Conservation (phyloP, 352 stramenopile species). For the Pilasporangium apinafurcum region DNA sequence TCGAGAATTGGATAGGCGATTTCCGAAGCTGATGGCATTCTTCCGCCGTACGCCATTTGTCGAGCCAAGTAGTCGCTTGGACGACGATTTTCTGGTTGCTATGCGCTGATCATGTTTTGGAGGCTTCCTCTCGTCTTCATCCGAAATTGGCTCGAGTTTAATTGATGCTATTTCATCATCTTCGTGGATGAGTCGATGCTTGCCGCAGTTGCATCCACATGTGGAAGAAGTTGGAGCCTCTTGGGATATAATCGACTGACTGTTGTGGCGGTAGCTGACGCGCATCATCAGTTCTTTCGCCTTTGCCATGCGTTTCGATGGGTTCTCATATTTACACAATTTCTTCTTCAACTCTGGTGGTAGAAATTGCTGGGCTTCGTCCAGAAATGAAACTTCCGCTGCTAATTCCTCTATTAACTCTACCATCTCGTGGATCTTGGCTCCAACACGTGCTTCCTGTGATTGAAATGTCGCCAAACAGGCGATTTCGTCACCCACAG, state of each 20-base stretch:
- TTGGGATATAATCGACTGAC: no score
- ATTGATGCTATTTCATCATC: slow-evolving; percentile 7
- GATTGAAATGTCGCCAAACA: slow-evolving; percentile 44
- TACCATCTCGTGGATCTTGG: slow-evolving; percentile 43
- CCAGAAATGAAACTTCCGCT: slow-evolving; percentile 34
- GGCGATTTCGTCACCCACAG: no score
- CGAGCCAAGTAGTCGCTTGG: slow-evolving; percentile 21
- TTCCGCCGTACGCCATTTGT: slow-evolving; percentile 21
- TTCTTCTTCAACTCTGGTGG: slow-evolving; percentile 13
- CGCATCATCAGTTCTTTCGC: slow-evolving; percentile 31
- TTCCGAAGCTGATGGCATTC: slow-evolving; percentile 39
- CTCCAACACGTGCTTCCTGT: slow-evolving; percentile 40
- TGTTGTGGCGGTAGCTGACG: background rate
- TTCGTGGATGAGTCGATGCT: slow-evolving; percentile 24
- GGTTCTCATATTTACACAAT: slow-evolving; percentile 33
- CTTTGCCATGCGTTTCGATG: slow-evolving; percentile 38
- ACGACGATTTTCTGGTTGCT: slow-evolving; percentile 15
- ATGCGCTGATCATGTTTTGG: slow-evolving; percentile 6
- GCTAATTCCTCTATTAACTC: slow-evolving; percentile 54
- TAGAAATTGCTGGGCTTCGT: slow-evolving; percentile 10
- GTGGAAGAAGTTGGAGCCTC: no score
- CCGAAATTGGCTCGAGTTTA: background rate
- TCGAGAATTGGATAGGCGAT: slow-evolving; percentile 15
- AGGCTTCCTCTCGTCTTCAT: background rate
- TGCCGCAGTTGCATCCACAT: slow-evolving; percentile 47